Conservation (phyloP, 2,329 filamentous ascomycete species). For the Orbilia blumenaviensis region DNA sequence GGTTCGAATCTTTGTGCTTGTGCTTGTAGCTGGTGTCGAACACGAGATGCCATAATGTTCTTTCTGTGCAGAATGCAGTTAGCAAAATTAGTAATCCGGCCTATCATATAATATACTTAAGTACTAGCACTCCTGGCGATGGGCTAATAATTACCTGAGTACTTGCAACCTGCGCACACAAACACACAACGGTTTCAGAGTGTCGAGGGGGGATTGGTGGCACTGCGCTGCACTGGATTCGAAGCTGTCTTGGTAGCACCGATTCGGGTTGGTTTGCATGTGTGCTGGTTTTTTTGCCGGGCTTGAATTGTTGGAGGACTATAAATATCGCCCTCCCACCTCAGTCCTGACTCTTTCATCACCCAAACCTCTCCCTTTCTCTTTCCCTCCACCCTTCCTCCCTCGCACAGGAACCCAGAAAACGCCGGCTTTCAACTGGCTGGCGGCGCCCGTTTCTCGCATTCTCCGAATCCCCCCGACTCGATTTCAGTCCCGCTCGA, state of each 20-base stretch:
- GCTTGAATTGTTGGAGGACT: constrained; percentile 34
- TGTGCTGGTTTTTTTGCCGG: constrained; percentile 37
- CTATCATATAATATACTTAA: not conserved
- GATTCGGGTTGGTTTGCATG: constrained; percentile 23
- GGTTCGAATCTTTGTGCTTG: too few relatives aligned
- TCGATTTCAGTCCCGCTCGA: not conserved
- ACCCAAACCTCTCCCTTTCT: constrained; percentile 38
- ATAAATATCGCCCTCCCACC: constrained; percentile 51
- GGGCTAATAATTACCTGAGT: not conserved
- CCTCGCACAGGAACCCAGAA: constrained; percentile 10
- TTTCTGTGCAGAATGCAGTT: constrained; percentile 1
- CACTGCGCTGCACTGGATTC: not conserved
- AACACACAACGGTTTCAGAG: constrained; percentile 11
- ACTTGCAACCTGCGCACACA: constrained; percentile 2
- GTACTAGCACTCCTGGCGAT: not conserved
- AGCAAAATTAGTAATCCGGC: constrained; percentile 17
- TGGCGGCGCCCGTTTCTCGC: not conserved
- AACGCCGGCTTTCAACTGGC: not conserved
- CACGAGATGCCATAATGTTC: not conserved
- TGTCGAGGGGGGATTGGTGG: constrained; percentile 34
- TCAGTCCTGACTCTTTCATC: constrained; percentile 22
- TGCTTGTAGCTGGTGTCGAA: too few relatives aligned
- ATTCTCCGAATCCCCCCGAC: constrained; percentile 6
- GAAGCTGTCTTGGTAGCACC: constrained; percentile 21
- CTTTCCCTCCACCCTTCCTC: constrained; percentile 14